phyloP scores from a whole-genome alignment of 805 yeast genomes.

The Kodamaea kaohsiungensis region DNA sequence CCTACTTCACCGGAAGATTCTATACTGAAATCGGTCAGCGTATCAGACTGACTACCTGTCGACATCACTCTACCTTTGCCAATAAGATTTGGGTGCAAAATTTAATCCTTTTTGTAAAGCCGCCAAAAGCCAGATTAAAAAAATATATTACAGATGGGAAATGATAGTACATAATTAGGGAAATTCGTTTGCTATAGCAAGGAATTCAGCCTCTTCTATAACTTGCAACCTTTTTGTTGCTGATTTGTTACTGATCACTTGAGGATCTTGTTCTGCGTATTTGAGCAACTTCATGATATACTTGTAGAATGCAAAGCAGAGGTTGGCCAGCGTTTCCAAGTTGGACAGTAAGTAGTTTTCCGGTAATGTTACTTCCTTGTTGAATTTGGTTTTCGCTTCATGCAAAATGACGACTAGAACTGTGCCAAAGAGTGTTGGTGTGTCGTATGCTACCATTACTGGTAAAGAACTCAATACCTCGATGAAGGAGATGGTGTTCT shows the following conservation, averaged over 20 bases:
- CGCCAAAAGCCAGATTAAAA: background rate
- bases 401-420: constrained; percentile 21
- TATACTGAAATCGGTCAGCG: background rate
- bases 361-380: constrained; percentile 20
- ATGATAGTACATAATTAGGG: background rate
- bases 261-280: constrained; percentile 22
- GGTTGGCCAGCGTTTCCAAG: constrained; percentile 15
- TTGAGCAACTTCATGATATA: constrained; percentile 26
- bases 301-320: constrained; percentile 27
- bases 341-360: constrained; percentile 16
- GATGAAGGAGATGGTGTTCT: constrained; percentile 34
- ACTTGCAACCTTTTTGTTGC: constrained; percentile 23
- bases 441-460: constrained; percentile 35
- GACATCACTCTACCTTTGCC: background rate
- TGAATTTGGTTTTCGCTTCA: constrained; percentile 24
- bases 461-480: constrained; percentile 43
- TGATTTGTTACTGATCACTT: constrained; percentile 23
- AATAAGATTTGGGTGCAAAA: constrained; percentile 3
- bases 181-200: constrained; percentile 15
- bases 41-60: background rate
- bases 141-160: background rate
- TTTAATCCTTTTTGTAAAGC: background rate
- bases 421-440: constrained; percentile 33
- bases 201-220: constrained; percentile 15
- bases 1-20: background rate